phyloP scores from a whole-genome alignment of 176 grass and related monocot species.

The Carex scoparia region DNA sequence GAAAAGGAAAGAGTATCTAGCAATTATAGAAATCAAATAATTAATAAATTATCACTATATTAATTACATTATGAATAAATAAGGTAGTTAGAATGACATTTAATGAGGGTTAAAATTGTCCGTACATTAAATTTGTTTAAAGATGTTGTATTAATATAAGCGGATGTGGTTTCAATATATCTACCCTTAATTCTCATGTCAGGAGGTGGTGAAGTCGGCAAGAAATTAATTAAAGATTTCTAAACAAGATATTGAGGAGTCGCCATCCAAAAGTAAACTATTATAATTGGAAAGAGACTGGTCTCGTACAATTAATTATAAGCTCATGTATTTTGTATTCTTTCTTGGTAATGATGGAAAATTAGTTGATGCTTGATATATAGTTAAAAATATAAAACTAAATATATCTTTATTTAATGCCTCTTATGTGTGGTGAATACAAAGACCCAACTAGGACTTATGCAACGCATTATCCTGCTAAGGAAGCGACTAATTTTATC shows the following conservation, averaged over 20 bases:
- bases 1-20: too few species aligned
- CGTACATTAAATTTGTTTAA: too few species aligned
- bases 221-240: not conserved
- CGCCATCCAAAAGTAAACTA: not conserved
- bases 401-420: not conserved
- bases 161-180: too few species aligned
- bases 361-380: not conserved
- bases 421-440: not conserved
- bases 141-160: too few species aligned
- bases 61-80: too few species aligned
- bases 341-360: not conserved
- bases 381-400: not conserved
- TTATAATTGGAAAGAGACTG: conserved; percentile 7
- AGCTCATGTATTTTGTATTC: not conserved
- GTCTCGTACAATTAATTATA: not conserved
- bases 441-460: not conserved
- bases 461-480: not conserved
- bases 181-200: not conserved
- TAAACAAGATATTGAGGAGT: conserved; percentile 7
- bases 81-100: too few species aligned
- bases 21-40: too few species aligned
- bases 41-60: too few species aligned
- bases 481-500: too few species aligned
- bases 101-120: too few species aligned
- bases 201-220: not conserved